Conservation (phyloP, 352 stramenopile genomes). For the Thalassiosira delicatula region DNA sequence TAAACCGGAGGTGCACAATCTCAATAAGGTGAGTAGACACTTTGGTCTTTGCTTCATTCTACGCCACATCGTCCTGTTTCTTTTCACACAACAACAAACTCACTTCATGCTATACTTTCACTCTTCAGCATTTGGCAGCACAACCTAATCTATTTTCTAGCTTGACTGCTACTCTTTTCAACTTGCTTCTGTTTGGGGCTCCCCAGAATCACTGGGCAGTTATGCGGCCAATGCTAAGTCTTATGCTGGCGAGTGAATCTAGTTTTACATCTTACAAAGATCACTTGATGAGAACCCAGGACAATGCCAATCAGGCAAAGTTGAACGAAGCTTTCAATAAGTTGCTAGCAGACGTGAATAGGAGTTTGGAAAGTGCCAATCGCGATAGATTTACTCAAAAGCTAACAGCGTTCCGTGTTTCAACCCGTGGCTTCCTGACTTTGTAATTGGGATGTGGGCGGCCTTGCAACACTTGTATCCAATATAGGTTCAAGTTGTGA, state of each 20-base stretch:
- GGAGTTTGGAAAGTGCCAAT: conserved; percentile 96
- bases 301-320: conserved; percentile 90
- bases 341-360: conserved; percentile 92
- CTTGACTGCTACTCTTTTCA: conserved; percentile 92
- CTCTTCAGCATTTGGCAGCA: conserved; percentile 86
- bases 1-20: conserved; percentile 90
- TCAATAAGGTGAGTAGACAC: conserved; percentile 84
- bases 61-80: conserved; percentile 6
- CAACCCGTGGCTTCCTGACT: conserved; percentile 93
- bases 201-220: conserved; percentile 97
- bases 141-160: conserved; percentile 92
- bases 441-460: too few relatives aligned
- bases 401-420: conserved; percentile 95
- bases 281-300: conserved; percentile 92
- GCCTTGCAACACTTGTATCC: too few relatives aligned
- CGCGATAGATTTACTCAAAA: conserved; percentile 98
- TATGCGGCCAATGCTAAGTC: conserved; percentile 95
- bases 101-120: not conserved
- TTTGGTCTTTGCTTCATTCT: too few relatives aligned
- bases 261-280: conserved; percentile 93
- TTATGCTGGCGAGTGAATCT: conserved; percentile 93
- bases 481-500: too few relatives aligned
- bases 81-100: conserved; percentile 13
- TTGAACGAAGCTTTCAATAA: conserved; percentile 96
- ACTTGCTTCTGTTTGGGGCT: conserved; percentile 95